These are phyloP conservation scores for Blastobotrys buckinghamii DNA, from an alignment of 1,139 yeast species.

Conservation along the genomic window DNA sequence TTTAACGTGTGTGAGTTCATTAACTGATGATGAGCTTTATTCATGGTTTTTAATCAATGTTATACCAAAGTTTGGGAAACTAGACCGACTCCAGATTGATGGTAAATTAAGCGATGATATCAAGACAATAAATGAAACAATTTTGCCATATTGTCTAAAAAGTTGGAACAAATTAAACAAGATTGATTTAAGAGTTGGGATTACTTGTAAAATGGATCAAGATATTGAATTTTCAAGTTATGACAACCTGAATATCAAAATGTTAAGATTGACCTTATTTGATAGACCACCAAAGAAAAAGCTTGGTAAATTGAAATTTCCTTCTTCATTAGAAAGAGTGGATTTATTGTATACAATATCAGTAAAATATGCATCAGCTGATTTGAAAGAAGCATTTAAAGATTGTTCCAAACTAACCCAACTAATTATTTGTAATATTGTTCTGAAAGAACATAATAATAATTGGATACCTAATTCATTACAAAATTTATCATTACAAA, in stretches of 20 bases:
- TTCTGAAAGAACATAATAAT: neutral
- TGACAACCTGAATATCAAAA: neutral
- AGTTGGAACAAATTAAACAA: neutral
- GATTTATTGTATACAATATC: neutral
- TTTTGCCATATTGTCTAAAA: neutral
- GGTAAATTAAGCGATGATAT: neutral
- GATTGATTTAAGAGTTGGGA: neutral
- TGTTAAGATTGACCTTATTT: neutral
- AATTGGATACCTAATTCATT: constrained; percentile 2
- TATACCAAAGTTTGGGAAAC: neutral
- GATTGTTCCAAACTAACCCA: neutral
- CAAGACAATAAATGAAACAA: neutral
- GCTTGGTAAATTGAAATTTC: neutral
- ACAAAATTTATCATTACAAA: constrained; percentile 3
- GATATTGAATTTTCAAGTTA: neutral
- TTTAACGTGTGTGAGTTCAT: neutral
- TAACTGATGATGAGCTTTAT: neutral
- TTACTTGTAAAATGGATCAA: neutral
- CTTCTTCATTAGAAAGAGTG: neutral
- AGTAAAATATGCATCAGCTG: neutral
- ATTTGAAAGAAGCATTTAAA: neutral
- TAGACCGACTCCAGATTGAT: constrained; percentile 3
- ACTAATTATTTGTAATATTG: neutral
- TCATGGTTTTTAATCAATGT: constrained; percentile 5
- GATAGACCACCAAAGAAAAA: neutral